Base-by-base conservation (phyloP, 2,329 filamentous ascomycete genomes). In the Simplicillium aogashimaense region DNA sequence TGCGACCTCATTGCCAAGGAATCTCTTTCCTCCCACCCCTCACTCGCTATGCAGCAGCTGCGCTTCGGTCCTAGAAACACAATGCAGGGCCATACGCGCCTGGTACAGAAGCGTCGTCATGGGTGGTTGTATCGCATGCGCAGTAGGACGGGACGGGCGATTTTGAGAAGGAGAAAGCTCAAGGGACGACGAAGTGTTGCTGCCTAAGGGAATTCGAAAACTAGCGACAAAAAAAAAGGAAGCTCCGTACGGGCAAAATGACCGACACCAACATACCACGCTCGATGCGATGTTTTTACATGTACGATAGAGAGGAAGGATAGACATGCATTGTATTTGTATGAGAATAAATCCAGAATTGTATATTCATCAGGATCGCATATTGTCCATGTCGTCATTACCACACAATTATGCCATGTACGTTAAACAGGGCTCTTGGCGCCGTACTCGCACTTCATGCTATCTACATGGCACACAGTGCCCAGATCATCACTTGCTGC, bases 61-160 rank as follows among this genome's bases (percentile, higher is more conserved):
- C 71, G 75, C 41, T 78, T 69, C 61, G 75, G 72, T 2, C 75
- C 74, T 36, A 68, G 74, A 43, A 67, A 74, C 52, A 78, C 72
- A 28, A 70, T 78, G 71, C 67, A 71, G 41, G 59, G 65, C 37
- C 59, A 67, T 41, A 75, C 69, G 40, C 65, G 75, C 29, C 60
- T 78, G 40, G 56, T 78, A 12, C 72, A 77, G 58, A 79, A 78
- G 65, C 65, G 75, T 17, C 66, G 74, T 47, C 69, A 72, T 47
- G 76, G 76, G 1, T 80, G 77, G 50, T 55, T 80, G 36, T 66
- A 62, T 47, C 62, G 75, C 30, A 56, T 67, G 47, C 60, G 66
- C 47, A 68, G 66, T 35, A 66, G 64, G 52, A 70, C 64, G 9
- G 76, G 76, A 3, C 61, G 66, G 42, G 73, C 69, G 59, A 74